These are phyloP conservation scores for Coemansia sp. DNA, from an alignment of 192 early-diverging fungal genomes.

Conservation along the genomic window DNA sequence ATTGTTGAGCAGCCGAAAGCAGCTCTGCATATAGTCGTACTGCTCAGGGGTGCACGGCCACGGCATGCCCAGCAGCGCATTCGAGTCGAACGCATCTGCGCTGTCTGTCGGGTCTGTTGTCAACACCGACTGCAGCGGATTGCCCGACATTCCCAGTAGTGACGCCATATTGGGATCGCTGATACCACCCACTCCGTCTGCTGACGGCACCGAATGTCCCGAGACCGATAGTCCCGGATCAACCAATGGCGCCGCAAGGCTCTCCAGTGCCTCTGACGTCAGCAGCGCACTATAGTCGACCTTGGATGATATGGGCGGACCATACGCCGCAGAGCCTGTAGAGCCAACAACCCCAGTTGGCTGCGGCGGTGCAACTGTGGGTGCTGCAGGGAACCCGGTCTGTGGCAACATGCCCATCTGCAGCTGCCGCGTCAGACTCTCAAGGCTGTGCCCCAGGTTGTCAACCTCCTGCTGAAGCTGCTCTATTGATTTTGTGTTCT, in stretches of 20 bases:
- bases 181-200: neutral
- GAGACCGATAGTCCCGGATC: neutral
- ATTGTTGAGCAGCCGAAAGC: conserved; percentile 14
- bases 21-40: conserved; percentile 27
- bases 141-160: neutral
- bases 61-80: conserved; percentile 10
- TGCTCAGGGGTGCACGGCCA: conserved; percentile 28
- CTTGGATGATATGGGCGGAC: neutral
- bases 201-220: neutral
- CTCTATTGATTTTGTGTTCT: conserved; percentile 35
- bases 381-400: neutral
- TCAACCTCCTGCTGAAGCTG: conserved; percentile 22
- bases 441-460: neutral
- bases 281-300: neutral
- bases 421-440: conserved; percentile 25
- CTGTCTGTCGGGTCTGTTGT: neutral
- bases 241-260: neutral
- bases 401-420: conserved; percentile 1
- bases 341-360: neutral
- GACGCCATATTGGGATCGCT: neutral
- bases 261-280: neutral
- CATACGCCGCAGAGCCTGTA: neutral
- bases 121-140: neutral
- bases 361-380: neutral
- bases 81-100: conserved; percentile 4